Base-by-base conservation (phyloP, 331 rosid species). In the Malus hybrid region DNA sequence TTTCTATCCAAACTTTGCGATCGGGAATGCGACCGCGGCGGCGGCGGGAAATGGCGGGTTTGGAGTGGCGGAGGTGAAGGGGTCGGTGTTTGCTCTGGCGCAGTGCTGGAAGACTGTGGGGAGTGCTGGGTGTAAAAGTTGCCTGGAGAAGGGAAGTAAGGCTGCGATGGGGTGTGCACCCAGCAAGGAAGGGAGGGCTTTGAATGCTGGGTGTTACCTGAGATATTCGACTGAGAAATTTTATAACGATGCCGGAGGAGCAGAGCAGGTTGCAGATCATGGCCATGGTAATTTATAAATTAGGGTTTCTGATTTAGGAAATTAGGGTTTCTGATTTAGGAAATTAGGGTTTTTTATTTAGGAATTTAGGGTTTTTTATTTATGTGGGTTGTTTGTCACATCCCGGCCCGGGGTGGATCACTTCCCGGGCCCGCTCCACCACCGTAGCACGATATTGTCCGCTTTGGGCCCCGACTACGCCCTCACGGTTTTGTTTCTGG, bases 151-250 rank as follows among this genome's bases (percentile, higher is more conserved):
- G 76, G 98, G 91, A 0, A 87, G 20, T 4, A 65, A 56, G 65
- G 89, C 74, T 1, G 76, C 86, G 1, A 77, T 56, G 48, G 73
- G 73, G 0, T 93, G 98, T 70, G 78, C 67, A 54, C 86, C 89
- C 1, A 83, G 80, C 6, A 86, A 54, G n/a, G 96, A 93, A 83
- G 98, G 96, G 44, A 88, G 88, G 76, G 90, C 83, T 16, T 76
- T 93, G 90, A 85, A 86, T 81, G 90, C 92, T 46, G 98, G 98
- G 5, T 93, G 98, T 75, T 93, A 93, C 71, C 74, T 91, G 90
- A 89, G 97, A 39, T 93, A 87, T 71, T 89, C 98, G 0, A 84
- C 96, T 1, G 48, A 61, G 18, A 91, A 89, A 60, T 91, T 91
- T 54, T 87, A 84, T 52, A 64, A 72, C n/a, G 80, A 86, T 33